Conservation (phyloP, 2,329 filamentous ascomycete genomes). For the Boeremia lycopersici region DNA sequence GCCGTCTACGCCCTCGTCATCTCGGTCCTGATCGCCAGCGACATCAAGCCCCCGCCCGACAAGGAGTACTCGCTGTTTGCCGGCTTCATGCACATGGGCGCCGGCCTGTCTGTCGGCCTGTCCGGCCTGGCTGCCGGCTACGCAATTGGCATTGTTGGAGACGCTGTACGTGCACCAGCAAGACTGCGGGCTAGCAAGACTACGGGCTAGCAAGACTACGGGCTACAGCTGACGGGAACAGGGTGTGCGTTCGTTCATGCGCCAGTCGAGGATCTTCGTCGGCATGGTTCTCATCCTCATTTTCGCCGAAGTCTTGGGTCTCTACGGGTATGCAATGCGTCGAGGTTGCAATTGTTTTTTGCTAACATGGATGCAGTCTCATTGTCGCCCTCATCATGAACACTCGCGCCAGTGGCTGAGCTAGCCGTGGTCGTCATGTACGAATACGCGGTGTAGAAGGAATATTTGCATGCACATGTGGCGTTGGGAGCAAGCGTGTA, state of each 20-base stretch:
- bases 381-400: conserved; percentile 94
- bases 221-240: conserved; percentile 37
- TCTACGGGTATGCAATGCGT: conserved; percentile 77
- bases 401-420: conserved; percentile 73
- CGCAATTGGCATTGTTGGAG: conserved; percentile 93
- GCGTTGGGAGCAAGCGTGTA: conserved; percentile 8
- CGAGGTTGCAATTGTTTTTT: neutral
- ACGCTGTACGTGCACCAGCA: conserved; percentile 65
- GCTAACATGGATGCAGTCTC: conserved; percentile 61
- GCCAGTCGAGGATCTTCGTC: conserved; percentile 93
- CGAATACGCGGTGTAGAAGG: conserved; percentile 34
- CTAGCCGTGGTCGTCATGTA: conserved; percentile 29
- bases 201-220: too few species aligned
- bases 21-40: conserved; percentile 91
- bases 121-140: conserved; percentile 50
- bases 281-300: conserved; percentile 99
- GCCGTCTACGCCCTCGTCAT: conserved; percentile 98
- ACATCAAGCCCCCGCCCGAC: conserved; percentile 74
- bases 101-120: conserved; percentile 76
- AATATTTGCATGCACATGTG: conserved; percentile 16
- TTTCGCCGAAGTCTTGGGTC: conserved; percentile 95
- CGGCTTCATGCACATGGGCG: conserved; percentile 91
- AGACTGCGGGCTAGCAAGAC: too few species aligned
- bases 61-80: conserved; percentile 83
- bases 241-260: conserved; percentile 93